These are phyloP conservation scores for Mycena galericulata DNA, from an alignment of 768 basidiomycete genomes.

Conservation along the genomic window DNA sequence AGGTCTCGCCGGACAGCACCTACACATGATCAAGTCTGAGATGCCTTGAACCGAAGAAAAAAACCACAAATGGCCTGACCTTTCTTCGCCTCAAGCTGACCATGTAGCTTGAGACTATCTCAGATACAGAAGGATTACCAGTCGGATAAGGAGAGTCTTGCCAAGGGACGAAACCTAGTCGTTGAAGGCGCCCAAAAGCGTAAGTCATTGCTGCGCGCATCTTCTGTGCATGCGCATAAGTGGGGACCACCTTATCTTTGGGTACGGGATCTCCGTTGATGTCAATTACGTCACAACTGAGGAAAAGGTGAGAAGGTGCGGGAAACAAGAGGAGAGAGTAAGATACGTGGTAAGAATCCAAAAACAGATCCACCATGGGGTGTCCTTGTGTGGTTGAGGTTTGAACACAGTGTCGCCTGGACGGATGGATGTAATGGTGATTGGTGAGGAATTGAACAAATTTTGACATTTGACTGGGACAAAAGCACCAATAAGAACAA, in stretches of 20 bases:
- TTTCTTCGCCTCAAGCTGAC: constrained; percentile 26
- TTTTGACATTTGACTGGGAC: constrained; percentile 37
- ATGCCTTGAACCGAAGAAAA: too few relatives aligned
- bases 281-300: constrained; percentile 42
- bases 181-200: constrained; percentile 39
- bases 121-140: constrained; percentile 38
- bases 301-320: neutral
- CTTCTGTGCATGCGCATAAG: constrained; percentile 49
- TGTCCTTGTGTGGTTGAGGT: constrained; percentile 23
- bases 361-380: constrained; percentile 36
- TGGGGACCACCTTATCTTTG: neutral
- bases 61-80: neutral
- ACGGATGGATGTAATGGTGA: constrained; percentile 29
- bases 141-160: constrained; percentile 15
- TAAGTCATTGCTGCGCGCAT: constrained; percentile 48
- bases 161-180: constrained; percentile 25
- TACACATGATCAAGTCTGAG: too few relatives aligned
- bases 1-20: constrained; percentile 30
- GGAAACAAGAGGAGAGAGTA: neutral
- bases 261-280: constrained; percentile 35
- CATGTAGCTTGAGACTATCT: constrained; percentile 36
- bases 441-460: constrained; percentile 32
- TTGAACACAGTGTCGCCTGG: constrained; percentile 33
- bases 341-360: neutral
- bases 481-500: neutral